These are phyloP conservation scores for Clonostachys rhizophaga DNA, from an alignment of 2,329 filamentous ascomycete species.

Conservation along the genomic window DNA sequence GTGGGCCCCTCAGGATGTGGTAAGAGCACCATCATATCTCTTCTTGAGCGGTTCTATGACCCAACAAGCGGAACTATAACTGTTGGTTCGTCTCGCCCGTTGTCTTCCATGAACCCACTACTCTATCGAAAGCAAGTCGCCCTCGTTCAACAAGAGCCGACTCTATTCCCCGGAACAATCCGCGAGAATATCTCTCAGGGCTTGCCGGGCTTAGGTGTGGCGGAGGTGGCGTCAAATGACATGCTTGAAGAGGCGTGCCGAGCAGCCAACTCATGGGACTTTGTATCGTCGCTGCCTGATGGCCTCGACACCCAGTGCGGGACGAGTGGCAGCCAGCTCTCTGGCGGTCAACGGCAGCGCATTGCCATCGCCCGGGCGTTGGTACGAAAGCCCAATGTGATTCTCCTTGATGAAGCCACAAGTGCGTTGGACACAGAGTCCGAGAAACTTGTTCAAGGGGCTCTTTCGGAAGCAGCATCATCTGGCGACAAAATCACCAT, in stretches of 20 bases:
- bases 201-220: conserved; percentile 20
- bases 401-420: conserved; percentile 74
- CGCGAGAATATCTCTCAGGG: conserved; percentile 72
- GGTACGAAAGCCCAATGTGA: conserved; percentile 83
- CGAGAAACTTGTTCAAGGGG: conserved; percentile 88
- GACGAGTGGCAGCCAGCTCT: conserved; percentile 59
- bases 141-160: conserved; percentile 54
- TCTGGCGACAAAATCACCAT: conserved; percentile 71
- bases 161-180: conserved; percentile 75
- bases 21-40: conserved; percentile 56
- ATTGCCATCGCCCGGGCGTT: conserved; percentile 68
- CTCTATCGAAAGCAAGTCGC: conserved; percentile 47
- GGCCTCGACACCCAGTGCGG: conserved; percentile 58
- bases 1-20: conserved; percentile 53
- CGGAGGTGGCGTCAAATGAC: conserved; percentile 13
- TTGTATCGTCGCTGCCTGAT: conserved; percentile 25
- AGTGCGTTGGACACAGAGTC: conserved; percentile 60
- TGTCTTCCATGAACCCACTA: conserved; percentile 34
- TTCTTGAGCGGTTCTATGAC: conserved; percentile 41
- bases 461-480: conserved; percentile 73
- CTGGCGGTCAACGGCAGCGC: conserved; percentile 64
- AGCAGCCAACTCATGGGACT: conserved; percentile 45
- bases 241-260: conserved; percentile 38
- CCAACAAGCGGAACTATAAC: conserved; percentile 36
- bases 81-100: conserved; percentile 33